Conservation (phyloP, 352 stramenopile genomes). For the Globisporangium uncinulatum region DNA sequence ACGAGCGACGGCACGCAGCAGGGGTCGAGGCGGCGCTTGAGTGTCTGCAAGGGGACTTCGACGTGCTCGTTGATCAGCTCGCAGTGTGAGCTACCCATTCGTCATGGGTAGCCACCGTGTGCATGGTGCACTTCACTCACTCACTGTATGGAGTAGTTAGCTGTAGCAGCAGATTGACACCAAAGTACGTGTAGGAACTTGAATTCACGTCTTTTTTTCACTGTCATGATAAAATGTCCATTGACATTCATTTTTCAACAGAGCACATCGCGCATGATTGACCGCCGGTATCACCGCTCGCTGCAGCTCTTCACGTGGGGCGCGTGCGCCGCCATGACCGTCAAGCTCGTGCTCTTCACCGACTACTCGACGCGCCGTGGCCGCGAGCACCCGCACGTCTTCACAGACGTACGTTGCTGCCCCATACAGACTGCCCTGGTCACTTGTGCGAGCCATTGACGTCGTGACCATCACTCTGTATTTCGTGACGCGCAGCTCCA, state of each 20-base stretch:
- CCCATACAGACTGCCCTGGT: neutral
- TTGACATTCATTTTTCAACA: neutral
- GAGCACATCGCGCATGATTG: constrained; percentile 48
- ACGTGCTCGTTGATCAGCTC: constrained; percentile 5
- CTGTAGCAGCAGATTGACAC: too few species aligned
- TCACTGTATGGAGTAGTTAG: too few species aligned
- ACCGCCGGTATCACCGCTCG: constrained; percentile 78
- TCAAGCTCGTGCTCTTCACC: constrained; percentile 85
- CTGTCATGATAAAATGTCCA: neutral
- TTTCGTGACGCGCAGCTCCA: constrained; percentile 34
- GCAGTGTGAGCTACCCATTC: neutral
- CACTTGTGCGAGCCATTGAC: neutral
- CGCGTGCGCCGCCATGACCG: constrained; percentile 69
- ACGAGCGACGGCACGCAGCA: neutral
- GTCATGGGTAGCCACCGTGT: too few species aligned
- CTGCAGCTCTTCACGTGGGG: constrained; percentile 82
- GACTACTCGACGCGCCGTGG: constrained; percentile 58
- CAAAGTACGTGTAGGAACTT: neutral
- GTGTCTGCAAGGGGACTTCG: constrained; percentile 5
- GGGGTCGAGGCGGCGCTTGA: neutral
- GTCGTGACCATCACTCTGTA: constrained; percentile 1
- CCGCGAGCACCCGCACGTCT: constrained; percentile 65
- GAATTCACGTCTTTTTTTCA: neutral
- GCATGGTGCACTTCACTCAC: too few species aligned
- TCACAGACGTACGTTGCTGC: constrained; percentile 47